Evolutionary conservation across 2,329 filamentous ascomycete genomes (phyloP), one percentile per base, ranked within the genome.

Genomic region (Hypoxylon sp.): DNA sequence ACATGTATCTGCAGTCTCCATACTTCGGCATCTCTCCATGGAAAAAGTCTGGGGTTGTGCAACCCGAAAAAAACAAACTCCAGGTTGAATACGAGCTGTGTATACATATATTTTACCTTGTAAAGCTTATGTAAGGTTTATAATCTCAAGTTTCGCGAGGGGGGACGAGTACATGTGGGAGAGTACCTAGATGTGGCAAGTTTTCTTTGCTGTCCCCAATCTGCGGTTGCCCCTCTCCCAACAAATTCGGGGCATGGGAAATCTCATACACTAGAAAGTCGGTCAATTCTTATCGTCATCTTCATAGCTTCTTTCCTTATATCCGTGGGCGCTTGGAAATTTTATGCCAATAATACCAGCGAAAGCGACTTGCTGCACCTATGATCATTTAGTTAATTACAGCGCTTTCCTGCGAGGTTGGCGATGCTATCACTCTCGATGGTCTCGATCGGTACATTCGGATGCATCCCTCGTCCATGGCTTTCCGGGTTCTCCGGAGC

Each of bases 221-320:
- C 42, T 33, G 24, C 59, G 24, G 33, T 60, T 64, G 55, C 61
- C 66, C 66, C 66, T 58, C 53, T 57, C 66, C 62, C 66, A 69
- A 69, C 66, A 69, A 68, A 69, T 55, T 66, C 47, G 47, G 26
- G 53, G 59, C 44, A 57, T 39, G 29, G 14, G 37, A 39, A 39
- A 62, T 8, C 14, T n/a, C 35, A 22, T 22, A 22, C 19, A 22
- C 13, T 9, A 44, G 39, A 44, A 44, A 19, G 39, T 44, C 39
- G 39, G 39, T 44, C 39, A 44, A 17, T 22, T 17, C 17, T 29
- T 60, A 52, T 22, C 35, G 26, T 52, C 29, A n/a, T 17, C 39
- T 53, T 24, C 26, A 37, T 3, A 5, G 22, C 33, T 10, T 19
- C n/a, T 53, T 53, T 44, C 39, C 39, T 17, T 44, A 44, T 44